Evolutionary conservation across 2,329 filamentous ascomycete genomes (phyloP).

Genomic region (Colletotrichum orchidophilum): DNA sequence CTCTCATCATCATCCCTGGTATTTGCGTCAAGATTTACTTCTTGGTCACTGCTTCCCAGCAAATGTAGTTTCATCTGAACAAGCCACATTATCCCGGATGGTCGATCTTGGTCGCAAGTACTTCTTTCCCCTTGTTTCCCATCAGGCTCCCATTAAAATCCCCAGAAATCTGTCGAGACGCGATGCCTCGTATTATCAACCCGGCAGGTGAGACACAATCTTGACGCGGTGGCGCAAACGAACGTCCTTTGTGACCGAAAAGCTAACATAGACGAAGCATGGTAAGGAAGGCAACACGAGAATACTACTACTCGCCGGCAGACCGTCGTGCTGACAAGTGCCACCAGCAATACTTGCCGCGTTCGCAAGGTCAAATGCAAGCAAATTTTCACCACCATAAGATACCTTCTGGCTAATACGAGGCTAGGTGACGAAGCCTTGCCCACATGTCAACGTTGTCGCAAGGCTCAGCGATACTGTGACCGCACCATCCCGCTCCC

Average conservation of each 20-base stretch:
- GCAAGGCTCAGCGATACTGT: constrained; percentile 44
- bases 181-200: constrained; percentile 21
- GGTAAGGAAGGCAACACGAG: neutral
- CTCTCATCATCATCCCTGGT: too few relatives aligned
- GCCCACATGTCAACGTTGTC: constrained; percentile 46
- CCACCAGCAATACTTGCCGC: constrained; percentile 47
- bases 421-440: constrained; percentile 42
- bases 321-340: neutral
- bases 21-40: too few relatives aligned
- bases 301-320: neutral
- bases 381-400: neutral
- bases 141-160: neutral
- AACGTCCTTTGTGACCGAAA: neutral
- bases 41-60: neutral
- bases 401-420: neutral
- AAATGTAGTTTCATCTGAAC: too few relatives aligned
- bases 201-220: constrained; percentile 9
- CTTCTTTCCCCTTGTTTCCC: neutral
- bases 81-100: too few relatives aligned
- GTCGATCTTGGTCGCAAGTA: too few relatives aligned
- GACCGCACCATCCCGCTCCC: constrained; percentile 40
- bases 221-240: neutral
- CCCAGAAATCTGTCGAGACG: neutral
- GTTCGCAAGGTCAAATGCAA: constrained; percentile 49
- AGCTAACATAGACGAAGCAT: neutral